phyloP scores from a whole-genome alignment of 495 filamentous ascomycete species.

The Penicillium soppii region DNA sequence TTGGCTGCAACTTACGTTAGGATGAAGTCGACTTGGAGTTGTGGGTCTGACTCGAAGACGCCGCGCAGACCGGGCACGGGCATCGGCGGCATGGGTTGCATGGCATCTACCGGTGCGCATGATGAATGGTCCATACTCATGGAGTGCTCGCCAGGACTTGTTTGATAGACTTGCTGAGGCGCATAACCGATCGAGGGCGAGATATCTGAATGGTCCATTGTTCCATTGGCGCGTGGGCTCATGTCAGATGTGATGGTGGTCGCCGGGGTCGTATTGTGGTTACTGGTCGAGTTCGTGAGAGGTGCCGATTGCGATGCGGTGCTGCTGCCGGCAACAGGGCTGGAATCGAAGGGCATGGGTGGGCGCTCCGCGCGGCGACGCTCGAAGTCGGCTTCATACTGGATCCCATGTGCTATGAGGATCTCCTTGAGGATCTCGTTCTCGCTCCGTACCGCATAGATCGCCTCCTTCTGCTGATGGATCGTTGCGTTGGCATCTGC shows the following conservation, averaged over 20 bases:
- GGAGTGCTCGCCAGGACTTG: conserved; percentile 29
- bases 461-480: conserved; percentile 43
- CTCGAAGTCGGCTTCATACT: conserved; percentile 44
- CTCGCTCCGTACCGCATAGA: conserved; percentile 50
- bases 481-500: conserved; percentile 36
- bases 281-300: conserved; percentile 23
- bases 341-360: conserved; percentile 27
- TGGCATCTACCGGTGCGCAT: conserved; percentile 19
- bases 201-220: conserved; percentile 36
- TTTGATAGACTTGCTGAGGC: conserved; percentile 33
- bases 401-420: conserved; percentile 70
- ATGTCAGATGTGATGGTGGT: conserved; percentile 38
- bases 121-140: conserved; percentile 33
- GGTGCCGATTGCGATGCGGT: conserved; percentile 32
- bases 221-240: conserved; percentile 33
- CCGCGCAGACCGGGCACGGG: conserved; percentile 42
- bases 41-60: conserved; percentile 72
- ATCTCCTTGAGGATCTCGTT: conserved; percentile 76
- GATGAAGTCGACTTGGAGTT: conserved; percentile 93
- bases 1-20: conserved; percentile 70
- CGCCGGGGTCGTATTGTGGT: conserved; percentile 37
- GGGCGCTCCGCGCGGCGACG: conserved; percentile 37
- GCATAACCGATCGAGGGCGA: conserved; percentile 32
- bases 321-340: conserved; percentile 36
- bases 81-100: conserved; percentile 36